Percentiles rank a stretch among this genome's conserved stretches.
Evolutionary conservation across 2,329 filamentous ascomycete species (phyloP).

Genomic region (Aspergillus floridensis): DNA sequence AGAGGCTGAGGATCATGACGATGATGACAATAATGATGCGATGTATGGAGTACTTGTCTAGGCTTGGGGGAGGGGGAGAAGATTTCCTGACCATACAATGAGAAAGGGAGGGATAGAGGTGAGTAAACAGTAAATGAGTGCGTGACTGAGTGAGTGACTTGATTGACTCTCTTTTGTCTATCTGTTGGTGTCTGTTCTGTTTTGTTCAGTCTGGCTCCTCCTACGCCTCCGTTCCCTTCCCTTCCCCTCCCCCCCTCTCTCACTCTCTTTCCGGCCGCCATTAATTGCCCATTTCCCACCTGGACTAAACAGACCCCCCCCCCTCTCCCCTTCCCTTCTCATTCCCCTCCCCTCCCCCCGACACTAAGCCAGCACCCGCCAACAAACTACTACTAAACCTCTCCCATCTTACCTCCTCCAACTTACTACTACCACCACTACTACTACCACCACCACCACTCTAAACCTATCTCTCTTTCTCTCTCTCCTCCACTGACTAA

Average conservation of each 20-base stretch:
- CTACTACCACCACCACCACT: slow-evolving; percentile 4
- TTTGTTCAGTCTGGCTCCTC: too few species aligned
- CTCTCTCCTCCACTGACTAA: slow-evolving; percentile 10
- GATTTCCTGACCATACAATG: slow-evolving; percentile 2
- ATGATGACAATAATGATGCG: slow-evolving; percentile 2
- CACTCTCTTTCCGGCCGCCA: neutral
- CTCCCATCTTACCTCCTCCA: neutral
- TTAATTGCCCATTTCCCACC: neutral
- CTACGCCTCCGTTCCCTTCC: neutral
- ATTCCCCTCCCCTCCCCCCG: slow-evolving; percentile 19
- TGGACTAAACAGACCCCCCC: neutral
- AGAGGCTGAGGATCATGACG: neutral
- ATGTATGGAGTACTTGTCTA: neutral
- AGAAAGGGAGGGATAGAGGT: neutral
- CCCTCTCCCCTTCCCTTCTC: slow-evolving; percentile 11
- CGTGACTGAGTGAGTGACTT: neutral
- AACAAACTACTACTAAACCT: slow-evolving; percentile 9
- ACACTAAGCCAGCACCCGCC: neutral
- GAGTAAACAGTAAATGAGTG: neutral
- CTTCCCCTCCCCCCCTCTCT: neutral
- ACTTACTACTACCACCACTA: neutral
- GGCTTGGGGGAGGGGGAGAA: neutral
- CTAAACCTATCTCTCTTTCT: slow-evolving; percentile 13
- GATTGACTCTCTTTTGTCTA: neutral
- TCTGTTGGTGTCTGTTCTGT: too few species aligned